Base-by-base conservation (phyloP, 495 filamentous ascomycete species). In the Massariosphaeria phaeospora region DNA sequence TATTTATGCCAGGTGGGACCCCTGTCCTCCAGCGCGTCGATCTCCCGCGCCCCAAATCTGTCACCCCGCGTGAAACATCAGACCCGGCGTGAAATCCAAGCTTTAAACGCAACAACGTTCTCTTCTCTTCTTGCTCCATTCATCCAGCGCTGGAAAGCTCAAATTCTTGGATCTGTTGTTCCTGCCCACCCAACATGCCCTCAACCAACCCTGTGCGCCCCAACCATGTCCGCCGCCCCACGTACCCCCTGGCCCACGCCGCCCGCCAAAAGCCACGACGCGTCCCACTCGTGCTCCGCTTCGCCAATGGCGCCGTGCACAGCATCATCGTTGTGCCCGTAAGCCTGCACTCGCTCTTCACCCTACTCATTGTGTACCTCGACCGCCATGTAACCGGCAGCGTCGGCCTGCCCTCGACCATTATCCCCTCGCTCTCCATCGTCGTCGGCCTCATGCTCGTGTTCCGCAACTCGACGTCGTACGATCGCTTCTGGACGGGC, bases 371-470 rank as follows among this genome's bases (percentile, higher is more conserved):
- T 30, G 81, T 86, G 17, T 83, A 75, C 54, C 64, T 88, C 24
- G 79, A 88, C 64, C 70, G 70, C 33, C 69, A 80, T 65, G 72
- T 77, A 17, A 72, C 76, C 40, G 71, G 73, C 5, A 73, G 75
- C 25, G 70, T 88, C 17, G 77, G 77, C 38, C 69, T 89, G 15
- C 85, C 85, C 3, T 73, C 72, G 45, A 82, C 70, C 57, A 88
- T 88, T 55, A 83, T 89, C 48, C 85, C 85, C 13, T 84, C 79
- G n/a, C 69, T 89, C 1, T 86, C 83, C 18, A 89, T 89, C 55
- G 85, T 89, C 44, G 85, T 89, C 21, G 85, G 85, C 64, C 65
- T 89, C 15, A 88, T 89, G 82, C 83, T 89, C 29, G 85, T 89
- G 36, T 88, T 88, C 73, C 80, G 85, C 12, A 88, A 89, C 57